Evolutionary conservation across 2,329 filamentous ascomycete genomes (phyloP), one percentile per base, ranked within the genome.

Genomic region (Penicillium sp.): DNA sequence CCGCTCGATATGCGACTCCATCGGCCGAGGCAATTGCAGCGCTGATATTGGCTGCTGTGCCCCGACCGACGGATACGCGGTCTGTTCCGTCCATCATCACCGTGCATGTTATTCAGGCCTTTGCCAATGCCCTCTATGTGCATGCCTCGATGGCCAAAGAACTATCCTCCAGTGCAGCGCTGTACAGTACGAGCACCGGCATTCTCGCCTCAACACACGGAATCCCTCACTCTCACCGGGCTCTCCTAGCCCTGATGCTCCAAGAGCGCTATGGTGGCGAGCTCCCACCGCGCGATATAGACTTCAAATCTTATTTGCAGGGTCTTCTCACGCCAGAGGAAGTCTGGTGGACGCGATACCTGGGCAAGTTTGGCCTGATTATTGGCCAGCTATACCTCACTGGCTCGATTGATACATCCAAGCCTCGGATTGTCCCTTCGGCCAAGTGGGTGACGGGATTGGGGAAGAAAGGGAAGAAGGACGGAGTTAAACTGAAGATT

Each of bases 31-130:
- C 75, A 7, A 75, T 89, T 3, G 75, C 79, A 1, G 69, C 75
- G 2, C 67, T 87, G 1, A 74, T 89, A 9, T 70, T 78, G 50
- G 71, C 76, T 16, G 73, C 81, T 0, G 73, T 84, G 1, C 85
- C 84, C 7, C 65, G 60, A 14, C 69, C 56, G 52, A 64, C 52
- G 0, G 51, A 56, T 11, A 51, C 57, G 44, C 60, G 61, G 57
- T 63, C 63, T 4, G 62, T 73, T 14, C 72, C 73, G 0, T 36
- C 64, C 13, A 61, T 67, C 1, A 63, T 75, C 27, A 70, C 50
- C 6, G 55, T 66, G 1, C 62, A 70, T 39, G 54, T 75, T 16
- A 50, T 73, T 27, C 67, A 71, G 44, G 67, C 72, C 3, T 68
- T 75, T 52, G 68, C 70, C 13, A 72, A 75, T 62, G 54, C 66